phyloP scores from a whole-genome alignment of 257 asterid genomes.

The Jacaranda mimosifolia region DNA sequence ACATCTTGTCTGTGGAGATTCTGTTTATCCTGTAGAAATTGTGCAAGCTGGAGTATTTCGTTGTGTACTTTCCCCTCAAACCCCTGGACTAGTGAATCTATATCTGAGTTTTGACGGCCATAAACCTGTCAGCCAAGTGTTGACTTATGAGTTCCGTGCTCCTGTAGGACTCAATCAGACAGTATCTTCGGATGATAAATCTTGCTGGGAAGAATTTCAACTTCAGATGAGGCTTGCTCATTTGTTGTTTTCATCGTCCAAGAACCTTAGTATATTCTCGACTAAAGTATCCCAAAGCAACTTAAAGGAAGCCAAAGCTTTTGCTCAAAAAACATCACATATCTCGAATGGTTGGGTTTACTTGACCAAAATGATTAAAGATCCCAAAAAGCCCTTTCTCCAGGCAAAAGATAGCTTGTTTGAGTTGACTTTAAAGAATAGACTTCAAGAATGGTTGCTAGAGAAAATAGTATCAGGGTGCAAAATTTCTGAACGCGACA shows the following conservation, averaged over 20 bases:
- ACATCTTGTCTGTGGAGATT: constrained; percentile 64
- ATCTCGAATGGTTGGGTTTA: constrained; percentile 48
- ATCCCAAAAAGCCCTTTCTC: constrained; percentile 47
- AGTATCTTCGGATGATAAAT: constrained; percentile 44
- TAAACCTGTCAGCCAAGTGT: constrained; percentile 67
- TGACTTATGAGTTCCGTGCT: constrained; percentile 64
- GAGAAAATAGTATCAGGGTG: constrained; percentile 63
- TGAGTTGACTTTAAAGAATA: constrained; percentile 64
- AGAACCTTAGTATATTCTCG: constrained; percentile 52
- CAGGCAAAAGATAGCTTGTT: constrained; percentile 71
- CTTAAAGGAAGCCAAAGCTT: constrained; percentile 58
- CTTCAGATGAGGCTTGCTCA: constrained; percentile 68
- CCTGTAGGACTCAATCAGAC: constrained; percentile 42
- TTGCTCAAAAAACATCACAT: constrained; percentile 56
- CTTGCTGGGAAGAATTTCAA: constrained; percentile 59
- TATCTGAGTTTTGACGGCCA: constrained; percentile 71
- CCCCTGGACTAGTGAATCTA: constrained; percentile 60
- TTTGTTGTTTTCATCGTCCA: constrained; percentile 68
- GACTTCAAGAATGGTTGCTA: constrained; percentile 69
- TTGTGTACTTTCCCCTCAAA: constrained; percentile 59
- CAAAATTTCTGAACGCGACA: constrained; percentile 61
- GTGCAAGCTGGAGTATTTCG: constrained; percentile 72
- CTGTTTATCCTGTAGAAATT: constrained; percentile 51
- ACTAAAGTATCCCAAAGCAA: constrained; percentile 51
- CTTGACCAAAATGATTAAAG: constrained; percentile 53